These are phyloP conservation scores for Aspergillus chevalieri DNA, from an alignment of 2,329 filamentous ascomycete genomes.

Conservation along the genomic window DNA sequence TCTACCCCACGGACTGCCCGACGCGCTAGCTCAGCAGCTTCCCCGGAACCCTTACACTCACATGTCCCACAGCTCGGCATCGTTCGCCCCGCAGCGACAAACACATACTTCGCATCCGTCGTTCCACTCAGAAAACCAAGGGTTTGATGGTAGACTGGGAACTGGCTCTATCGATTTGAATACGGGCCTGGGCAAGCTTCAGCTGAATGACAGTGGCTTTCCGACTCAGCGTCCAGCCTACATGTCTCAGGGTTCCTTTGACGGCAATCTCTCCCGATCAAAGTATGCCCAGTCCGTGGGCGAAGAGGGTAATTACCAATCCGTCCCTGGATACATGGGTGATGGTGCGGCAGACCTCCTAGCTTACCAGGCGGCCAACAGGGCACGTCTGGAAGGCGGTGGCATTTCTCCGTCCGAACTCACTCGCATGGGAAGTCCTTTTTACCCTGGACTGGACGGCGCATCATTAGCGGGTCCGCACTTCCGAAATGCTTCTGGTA, in stretches of 20 bases:
- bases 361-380: slow-evolving; percentile 28
- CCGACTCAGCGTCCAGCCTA: slow-evolving; percentile 29
- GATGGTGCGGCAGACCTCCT: slow-evolving; percentile 28
- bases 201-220: slow-evolving; percentile 29
- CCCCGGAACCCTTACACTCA: slow-evolving; percentile 26
- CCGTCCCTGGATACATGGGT: slow-evolving; percentile 17
- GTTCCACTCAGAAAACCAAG: slow-evolving; percentile 35
- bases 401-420: slow-evolving; percentile 43
- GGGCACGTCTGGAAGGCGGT: slow-evolving; percentile 39
- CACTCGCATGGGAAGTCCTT: slow-evolving; percentile 39
- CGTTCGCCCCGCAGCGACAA: slow-evolving; percentile 26
- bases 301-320: slow-evolving; percentile 26
- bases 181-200: slow-evolving; percentile 28
- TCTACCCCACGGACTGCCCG: slow-evolving; percentile 23
- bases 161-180: slow-evolving; percentile 25
- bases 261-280: slow-evolving; percentile 41
- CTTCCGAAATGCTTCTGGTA: slow-evolving; percentile 40
- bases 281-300: slow-evolving; percentile 29
- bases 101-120: slow-evolving; percentile 33
- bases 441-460: slow-evolving; percentile 43
- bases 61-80: slow-evolving; percentile 29
- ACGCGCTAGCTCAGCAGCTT: slow-evolving; percentile 21
- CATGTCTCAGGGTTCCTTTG: slow-evolving; percentile 35
- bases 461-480: slow-evolving; percentile 33
- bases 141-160: slow-evolving; percentile 24